Conservation (phyloP, 495 filamentous ascomycete genomes). For the Arthonia radiata region DNA sequence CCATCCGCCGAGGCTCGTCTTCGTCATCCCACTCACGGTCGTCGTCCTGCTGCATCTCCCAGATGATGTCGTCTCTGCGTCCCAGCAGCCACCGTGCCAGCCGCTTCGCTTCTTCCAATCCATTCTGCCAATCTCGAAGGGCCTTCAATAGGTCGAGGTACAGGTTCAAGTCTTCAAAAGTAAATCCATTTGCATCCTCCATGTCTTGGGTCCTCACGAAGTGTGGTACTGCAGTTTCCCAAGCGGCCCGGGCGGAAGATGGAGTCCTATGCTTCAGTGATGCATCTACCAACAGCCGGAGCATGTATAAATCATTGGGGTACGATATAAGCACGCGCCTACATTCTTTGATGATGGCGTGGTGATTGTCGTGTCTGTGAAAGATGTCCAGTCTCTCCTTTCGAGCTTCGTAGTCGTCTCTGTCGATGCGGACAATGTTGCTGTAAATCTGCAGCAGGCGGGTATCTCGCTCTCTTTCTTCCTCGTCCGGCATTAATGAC, state of each 20-base stretch:
- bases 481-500: constrained; percentile 22
- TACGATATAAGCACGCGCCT: constrained; percentile 29
- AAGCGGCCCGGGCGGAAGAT: constrained; percentile 30
- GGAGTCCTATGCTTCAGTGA: constrained; percentile 33
- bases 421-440: constrained; percentile 37
- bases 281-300: constrained; percentile 38
- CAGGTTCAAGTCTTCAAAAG: constrained; percentile 65
- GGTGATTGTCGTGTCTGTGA: constrained; percentile 28
- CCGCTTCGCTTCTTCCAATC: constrained; percentile 38
- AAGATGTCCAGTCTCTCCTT: constrained; percentile 33
- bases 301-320: constrained; percentile 33
- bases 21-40: constrained; percentile 81
- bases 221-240: constrained; percentile 31
- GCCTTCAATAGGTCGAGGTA: constrained; percentile 58
- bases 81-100: constrained; percentile 64
- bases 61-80: constrained; percentile 45
- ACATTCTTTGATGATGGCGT: constrained; percentile 36
- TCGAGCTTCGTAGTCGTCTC: constrained; percentile 29
- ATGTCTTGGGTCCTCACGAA: constrained; percentile 21
- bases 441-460: constrained; percentile 37
- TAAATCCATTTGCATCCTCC: constrained; percentile 28
- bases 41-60: constrained; percentile 52
- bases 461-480: constrained; percentile 8
- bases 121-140: constrained; percentile 27
- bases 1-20: constrained; percentile 37